phyloP scores from a whole-genome alignment of 208 protist genomes.

The Porcisia hertigi region DNA sequence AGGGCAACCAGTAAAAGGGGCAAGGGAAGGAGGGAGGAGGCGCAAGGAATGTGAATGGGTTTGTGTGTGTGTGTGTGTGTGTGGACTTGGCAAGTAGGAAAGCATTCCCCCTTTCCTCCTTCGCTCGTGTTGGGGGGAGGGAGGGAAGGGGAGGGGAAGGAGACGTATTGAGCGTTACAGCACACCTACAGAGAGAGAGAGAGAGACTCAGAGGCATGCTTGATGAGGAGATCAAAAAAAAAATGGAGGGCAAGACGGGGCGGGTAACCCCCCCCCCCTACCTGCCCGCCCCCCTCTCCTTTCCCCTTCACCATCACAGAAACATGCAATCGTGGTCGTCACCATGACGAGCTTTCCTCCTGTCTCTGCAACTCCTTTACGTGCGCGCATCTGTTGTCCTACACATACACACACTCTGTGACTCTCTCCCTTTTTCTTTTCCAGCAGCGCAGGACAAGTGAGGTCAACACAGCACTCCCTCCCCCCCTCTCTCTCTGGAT shows the following conservation, averaged over 20 bases:
- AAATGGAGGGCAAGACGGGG: too few relatives aligned
- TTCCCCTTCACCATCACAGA: too few relatives aligned
- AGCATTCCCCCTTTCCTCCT: not conserved
- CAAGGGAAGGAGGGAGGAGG: not conserved
- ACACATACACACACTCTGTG: conserved; percentile 1
- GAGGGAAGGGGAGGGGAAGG: not conserved
- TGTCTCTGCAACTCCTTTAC: too few relatives aligned
- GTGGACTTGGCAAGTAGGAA: not conserved
- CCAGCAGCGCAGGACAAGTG: not conserved
- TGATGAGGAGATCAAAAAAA: too few relatives aligned
- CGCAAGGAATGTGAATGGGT: not conserved
- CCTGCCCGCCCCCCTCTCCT: too few relatives aligned
- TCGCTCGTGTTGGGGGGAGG: not conserved
- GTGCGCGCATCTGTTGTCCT: not conserved
- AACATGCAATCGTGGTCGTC: too few relatives aligned
- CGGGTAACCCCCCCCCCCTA: too few relatives aligned
- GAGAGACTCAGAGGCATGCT: too few relatives aligned
- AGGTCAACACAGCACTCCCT: not conserved
- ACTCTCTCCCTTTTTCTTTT: not conserved
- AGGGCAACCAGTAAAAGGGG: not conserved
- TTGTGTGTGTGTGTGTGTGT: not conserved
- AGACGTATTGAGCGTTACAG: not conserved
- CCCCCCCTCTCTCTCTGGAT: too few relatives aligned
- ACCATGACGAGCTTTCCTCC: too few relatives aligned
- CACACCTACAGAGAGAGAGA: too few relatives aligned